Base-by-base conservation (phyloP, 2,329 filamentous ascomycete genomes). In the Trichoderma endophyticum region DNA sequence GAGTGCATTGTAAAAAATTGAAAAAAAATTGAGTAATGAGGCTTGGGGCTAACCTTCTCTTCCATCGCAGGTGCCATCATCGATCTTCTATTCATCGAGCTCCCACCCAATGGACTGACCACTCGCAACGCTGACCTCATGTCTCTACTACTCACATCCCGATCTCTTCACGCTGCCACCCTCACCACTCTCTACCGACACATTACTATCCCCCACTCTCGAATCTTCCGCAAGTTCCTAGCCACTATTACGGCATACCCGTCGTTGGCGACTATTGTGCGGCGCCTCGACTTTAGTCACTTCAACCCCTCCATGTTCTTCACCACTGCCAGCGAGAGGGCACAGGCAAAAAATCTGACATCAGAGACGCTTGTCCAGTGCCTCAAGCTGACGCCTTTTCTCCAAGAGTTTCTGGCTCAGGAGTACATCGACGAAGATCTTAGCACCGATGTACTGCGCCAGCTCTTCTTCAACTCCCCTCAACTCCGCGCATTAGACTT, bases 341-440 rank as follows among this genome's bases (percentile, higher is more conserved):
- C 88, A 26, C 88, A 92, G 80, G 93, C 93, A 71, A 89, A 89
- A 78, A 94, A 95, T 81, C 81, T 96, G 77, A 95, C 93, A 24
- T 86, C 91, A 15, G 88, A 89, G 78, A 95, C 92, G 6, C 85
- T 96, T 62, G 82, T 91, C 67, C 86, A 90, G 79, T 94, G 92
- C 79, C 84, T 96, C 68, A 84, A 91, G 74, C 83, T 94, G 73
- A 90, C 92, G 6, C 91, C 92, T 2, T 90, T 91, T 77, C 84
- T 96, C 36, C 90, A 91, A 77, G 93, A 95, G 81, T 93, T 94
- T 78, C 84, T 95, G 64, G 89, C 90, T 21, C 93, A 95, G 82
- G 93, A 96, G 81, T 92, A 95, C 76, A 85, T 96, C 67, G 92
- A 95, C 78, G 89, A 91, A 64, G 93, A 96, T 76, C 84, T 95